Evolutionary conservation across 768 basidiomycete species (phyloP).

Genomic region (Dictyophora rubrovolvata): DNA sequence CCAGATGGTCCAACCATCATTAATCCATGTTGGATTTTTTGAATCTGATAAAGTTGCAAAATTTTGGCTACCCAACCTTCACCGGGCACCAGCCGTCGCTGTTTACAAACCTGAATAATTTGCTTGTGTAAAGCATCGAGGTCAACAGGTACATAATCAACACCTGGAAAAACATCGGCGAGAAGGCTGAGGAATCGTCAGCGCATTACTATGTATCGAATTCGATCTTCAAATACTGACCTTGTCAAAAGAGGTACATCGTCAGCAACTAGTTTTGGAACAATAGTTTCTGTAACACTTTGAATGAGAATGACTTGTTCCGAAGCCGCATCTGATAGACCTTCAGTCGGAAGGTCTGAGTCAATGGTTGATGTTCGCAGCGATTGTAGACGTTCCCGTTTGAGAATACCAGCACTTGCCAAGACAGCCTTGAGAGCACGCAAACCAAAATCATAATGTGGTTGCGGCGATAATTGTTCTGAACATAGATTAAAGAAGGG

Average conservation of each 20-base stretch:
- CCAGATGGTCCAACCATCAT: conserved; percentile 99
- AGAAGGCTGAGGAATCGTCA: conserved; percentile 50
- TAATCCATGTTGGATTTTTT: conserved; percentile 97
- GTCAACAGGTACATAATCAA: conserved; percentile 84
- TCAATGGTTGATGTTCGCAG: conserved; percentile 27
- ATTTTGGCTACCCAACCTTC: conserved; percentile 93
- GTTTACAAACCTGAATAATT: conserved; percentile 77
- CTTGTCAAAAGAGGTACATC: conserved; percentile 92
- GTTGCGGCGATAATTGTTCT: conserved; percentile 92
- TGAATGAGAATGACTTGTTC: conserved; percentile 98
- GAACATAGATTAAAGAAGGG: conserved; percentile 99
- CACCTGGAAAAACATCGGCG: conserved; percentile 95
- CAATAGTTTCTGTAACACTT: conserved; percentile 96
- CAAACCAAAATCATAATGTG: conserved; percentile 98
- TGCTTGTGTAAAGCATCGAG: conserved; percentile 76
- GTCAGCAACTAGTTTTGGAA: conserved; percentile 94
- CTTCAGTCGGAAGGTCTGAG: conserved; percentile 20
- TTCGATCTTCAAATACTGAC: conserved; percentile 30
- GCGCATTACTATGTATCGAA: conserved; percentile 8
- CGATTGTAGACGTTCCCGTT: conserved; percentile 71
- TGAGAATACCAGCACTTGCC: conserved; percentile 93
- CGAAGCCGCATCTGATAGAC: conserved; percentile 60
- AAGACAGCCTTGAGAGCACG: conserved; percentile 95
- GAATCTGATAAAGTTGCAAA: conserved; percentile 95
- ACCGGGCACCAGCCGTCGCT: conserved; percentile 76